Base-by-base conservation (phyloP, 2,329 filamentous ascomycete genomes). In the Pyricularia grisea region DNA sequence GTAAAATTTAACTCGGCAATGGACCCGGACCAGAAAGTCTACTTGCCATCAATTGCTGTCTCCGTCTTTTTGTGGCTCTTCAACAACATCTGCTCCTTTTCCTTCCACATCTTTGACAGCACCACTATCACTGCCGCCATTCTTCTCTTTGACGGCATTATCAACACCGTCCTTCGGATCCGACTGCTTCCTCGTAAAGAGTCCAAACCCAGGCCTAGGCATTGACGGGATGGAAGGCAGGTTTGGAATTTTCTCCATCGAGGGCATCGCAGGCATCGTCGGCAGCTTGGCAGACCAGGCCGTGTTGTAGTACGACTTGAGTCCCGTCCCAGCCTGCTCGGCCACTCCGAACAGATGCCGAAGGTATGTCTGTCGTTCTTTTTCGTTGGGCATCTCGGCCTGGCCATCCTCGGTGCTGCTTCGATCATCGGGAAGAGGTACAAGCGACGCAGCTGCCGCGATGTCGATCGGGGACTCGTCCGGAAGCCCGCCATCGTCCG, bases 381-480 rank as follows among this genome's bases (percentile, higher is more conserved):
- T 78, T 9, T 75, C 75, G 42, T 76, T 76, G 23, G 70, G 65
- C 12, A 73, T 72, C 14, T 77, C 74, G 0, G 71, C 74, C 1
- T 77, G 72, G 0, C 78, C 73, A 0, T 78, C 76, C 0, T 76
- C 75, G 6, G 68, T 36, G 11, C 71, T 74, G 6, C 79, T 77
- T 23, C 79, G 76, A 25, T 82, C 82, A 25, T 79, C 78, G 0
- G 84, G 83, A 0, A 84, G 74, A 0, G 83, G 83, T 0, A 84
- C 81, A 1, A 85, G 76, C 0, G 83, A 82, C 0, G 84, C 83
- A 0, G 84, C 83, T 0, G 83, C 83, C 0, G 83, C 82, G 36
- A 86, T 85, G 69, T 86, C 84, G 58, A 86, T 78, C 3, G 84
- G 84, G 1, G 83, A 84, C 70, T 83, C 81, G 55, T 81, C 74